Base-by-base conservation (phyloP, 176 grass and related monocot species). In the Lolium perenne region DNA sequence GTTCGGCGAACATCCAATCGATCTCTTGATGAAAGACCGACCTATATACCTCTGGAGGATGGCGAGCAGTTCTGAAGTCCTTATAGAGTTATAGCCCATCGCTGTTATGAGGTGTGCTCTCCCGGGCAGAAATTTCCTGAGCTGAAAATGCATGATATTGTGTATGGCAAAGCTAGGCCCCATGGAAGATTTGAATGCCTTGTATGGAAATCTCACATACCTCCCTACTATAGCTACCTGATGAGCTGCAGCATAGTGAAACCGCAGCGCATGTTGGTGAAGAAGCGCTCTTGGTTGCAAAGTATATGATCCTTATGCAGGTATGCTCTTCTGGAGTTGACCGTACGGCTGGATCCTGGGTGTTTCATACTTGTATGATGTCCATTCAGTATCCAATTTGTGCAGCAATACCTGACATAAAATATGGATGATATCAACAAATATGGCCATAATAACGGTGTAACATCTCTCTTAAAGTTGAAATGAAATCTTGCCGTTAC, bases 221-320 rank as follows among this genome's bases (percentile, higher is more conserved):
- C 78, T 64, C 78, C 78, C 43, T 80, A 65, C 59, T 49, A 65
- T 4, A 65, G 15, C 59, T 80, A 80, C 61, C 4, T 80, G 43
- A 0, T 66, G 43, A 17, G 43, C 5, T 80, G 78, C 43, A 26
- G 57, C 59, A 26, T 10, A 63, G 4, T 26, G 58, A 64, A 41
- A 48, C 16, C 58, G 3, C 22, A 3, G 22, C 22, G 45, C 13
- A 3, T 23, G 40, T 14, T 65, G 59, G 9, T 49, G 60, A 80
- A 80, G 78, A 80, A 80, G 60, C 78, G 60, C 59, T 50, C 60
- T 80, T 14, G 23, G 5, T 18, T 64, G 60, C 57, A 79, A 35
- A 22, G 38, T 62, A 17, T 62, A 38, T 79, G 56, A 75, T 75
- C 66, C 32, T 69, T 7, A 76, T 76, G 15, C 73, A 35, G 16